phyloP scores from a whole-genome alignment of 345 rosid genomes.

The Lumnitzera littorea region DNA sequence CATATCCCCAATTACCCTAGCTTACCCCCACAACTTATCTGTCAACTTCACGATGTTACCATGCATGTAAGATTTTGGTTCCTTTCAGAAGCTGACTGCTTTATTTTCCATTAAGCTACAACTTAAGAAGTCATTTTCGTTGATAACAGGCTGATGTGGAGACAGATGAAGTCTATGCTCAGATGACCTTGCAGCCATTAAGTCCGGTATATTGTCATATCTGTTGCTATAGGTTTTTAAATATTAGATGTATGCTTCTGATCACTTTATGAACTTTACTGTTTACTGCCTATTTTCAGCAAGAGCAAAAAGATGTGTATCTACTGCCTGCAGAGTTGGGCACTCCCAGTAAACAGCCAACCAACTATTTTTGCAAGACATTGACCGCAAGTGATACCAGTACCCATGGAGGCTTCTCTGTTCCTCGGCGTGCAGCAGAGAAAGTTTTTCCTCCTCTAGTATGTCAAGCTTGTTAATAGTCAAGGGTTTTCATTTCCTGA shows the following conservation, averaged over 20 bases:
- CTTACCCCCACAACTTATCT: conserved; percentile 57
- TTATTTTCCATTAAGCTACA: background rate
- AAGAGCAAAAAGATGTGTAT: conserved; percentile 41
- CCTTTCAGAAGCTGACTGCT: background rate
- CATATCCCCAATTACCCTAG: conserved; percentile 57
- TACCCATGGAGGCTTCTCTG: conserved; percentile 53
- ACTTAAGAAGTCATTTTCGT: background rate
- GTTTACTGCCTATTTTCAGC: conserved; percentile 15
- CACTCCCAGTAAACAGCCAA: conserved; percentile 34
- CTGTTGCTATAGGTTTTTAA: background rate
- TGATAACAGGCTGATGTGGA: conserved; percentile 63
- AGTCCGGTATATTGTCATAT: conserved; percentile 28
- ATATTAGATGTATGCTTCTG: background rate
- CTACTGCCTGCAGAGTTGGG: conserved; percentile 37
- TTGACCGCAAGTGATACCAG: conserved; percentile 10
- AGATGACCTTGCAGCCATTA: conserved; percentile 70
- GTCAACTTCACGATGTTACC: conserved; percentile 68
- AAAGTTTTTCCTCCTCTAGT: conserved; percentile 53
- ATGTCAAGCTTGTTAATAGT: conserved; percentile 8
- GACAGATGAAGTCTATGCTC: conserved; percentile 78
- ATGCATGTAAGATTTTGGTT: conserved; percentile 41
- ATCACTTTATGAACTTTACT: background rate
- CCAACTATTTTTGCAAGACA: conserved; percentile 47
- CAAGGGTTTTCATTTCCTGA: background rate
- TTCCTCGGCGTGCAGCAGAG: conserved; percentile 52